Evolutionary conservation across 306 rosid genomes (phyloP).

Genomic region (Medicago ruthenica): DNA sequence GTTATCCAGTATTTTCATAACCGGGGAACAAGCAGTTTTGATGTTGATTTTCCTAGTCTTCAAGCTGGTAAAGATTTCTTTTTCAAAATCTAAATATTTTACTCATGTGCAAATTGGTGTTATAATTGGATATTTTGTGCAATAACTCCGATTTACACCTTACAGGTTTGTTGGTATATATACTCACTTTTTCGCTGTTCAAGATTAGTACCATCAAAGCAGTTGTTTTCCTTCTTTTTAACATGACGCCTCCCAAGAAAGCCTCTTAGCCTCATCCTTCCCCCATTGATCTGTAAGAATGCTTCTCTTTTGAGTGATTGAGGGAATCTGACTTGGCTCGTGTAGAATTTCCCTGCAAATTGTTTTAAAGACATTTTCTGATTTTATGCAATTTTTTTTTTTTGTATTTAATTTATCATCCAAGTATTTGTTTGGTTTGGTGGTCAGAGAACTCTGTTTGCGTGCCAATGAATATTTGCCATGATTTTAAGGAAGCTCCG

Average conservation of each 20-base stretch:
- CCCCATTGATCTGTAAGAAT: too few relatives aligned
- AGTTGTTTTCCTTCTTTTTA: constrained; percentile 53
- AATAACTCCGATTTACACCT: constrained; percentile 6
- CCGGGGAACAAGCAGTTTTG: neutral
- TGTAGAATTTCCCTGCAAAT: too few relatives aligned
- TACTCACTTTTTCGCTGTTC: constrained; percentile 32
- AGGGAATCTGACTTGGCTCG: too few relatives aligned
- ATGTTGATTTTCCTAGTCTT: constrained; percentile 26
- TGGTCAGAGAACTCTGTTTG: too few relatives aligned
- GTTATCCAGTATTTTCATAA: constrained; percentile 26
- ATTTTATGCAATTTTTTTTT: too few relatives aligned
- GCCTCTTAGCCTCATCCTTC: constrained; percentile 45
- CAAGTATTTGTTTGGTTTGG: too few relatives aligned
- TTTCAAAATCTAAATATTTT: neutral
- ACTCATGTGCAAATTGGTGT: constrained; percentile 24
- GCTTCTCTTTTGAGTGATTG: too few relatives aligned
- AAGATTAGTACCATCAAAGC: constrained; percentile 43
- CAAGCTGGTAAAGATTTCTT: constrained; percentile 38
- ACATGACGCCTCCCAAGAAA: constrained; percentile 86
- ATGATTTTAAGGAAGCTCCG: too few relatives aligned
- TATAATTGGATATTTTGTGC: constrained; percentile 3
- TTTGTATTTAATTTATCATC: too few relatives aligned
- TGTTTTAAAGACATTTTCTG: too few relatives aligned
- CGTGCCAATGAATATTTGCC: too few relatives aligned
- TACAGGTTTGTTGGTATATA: constrained; percentile 58